Conservation (phyloP, 169 alveolate genomes). For the Hepatocystis sp. region DNA sequence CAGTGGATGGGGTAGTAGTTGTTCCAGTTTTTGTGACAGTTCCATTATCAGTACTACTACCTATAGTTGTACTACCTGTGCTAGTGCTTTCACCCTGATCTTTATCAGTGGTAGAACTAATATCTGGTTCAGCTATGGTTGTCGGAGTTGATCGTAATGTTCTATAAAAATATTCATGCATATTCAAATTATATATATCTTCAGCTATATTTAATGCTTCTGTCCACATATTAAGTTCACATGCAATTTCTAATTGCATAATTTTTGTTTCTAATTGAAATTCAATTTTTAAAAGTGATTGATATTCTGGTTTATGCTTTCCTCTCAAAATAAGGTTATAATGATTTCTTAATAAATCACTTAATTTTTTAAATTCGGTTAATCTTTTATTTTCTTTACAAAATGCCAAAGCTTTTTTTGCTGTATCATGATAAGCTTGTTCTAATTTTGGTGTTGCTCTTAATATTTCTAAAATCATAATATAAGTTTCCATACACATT, state of each 20-base stretch:
- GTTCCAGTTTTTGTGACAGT: too few species aligned
- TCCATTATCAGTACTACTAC: too few species aligned
- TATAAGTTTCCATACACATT: constrained; percentile 96
- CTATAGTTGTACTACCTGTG: too few species aligned
- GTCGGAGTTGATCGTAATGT: constrained; percentile 15
- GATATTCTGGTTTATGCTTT: constrained; percentile 89
- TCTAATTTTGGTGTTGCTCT: constrained; percentile 95
- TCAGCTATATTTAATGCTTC: constrained; percentile 96
- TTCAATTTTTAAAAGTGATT: constrained; percentile 89
- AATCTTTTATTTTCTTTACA: constrained; percentile 94
- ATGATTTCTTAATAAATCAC: constrained; percentile 95
- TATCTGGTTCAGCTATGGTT: too few species aligned
- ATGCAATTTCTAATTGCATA: constrained; percentile 93
- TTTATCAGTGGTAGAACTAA: too few species aligned
- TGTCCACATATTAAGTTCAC: constrained; percentile 95
- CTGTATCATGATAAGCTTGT: constrained; percentile 95
- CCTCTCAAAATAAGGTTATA: constrained; percentile 91
- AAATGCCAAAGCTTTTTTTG: constrained; percentile 93
- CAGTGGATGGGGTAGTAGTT: too few species aligned
- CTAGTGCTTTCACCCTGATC: too few species aligned
- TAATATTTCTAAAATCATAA: constrained; percentile 94
- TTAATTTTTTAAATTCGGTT: constrained; percentile 94
- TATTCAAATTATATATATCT: constrained; percentile 91
- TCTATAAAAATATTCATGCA: constrained; percentile 83
- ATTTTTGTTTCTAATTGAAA: constrained; percentile 92